Evolutionary conservation across 768 basidiomycete genomes (phyloP).

Genomic region (Amanita phalloides): DNA sequence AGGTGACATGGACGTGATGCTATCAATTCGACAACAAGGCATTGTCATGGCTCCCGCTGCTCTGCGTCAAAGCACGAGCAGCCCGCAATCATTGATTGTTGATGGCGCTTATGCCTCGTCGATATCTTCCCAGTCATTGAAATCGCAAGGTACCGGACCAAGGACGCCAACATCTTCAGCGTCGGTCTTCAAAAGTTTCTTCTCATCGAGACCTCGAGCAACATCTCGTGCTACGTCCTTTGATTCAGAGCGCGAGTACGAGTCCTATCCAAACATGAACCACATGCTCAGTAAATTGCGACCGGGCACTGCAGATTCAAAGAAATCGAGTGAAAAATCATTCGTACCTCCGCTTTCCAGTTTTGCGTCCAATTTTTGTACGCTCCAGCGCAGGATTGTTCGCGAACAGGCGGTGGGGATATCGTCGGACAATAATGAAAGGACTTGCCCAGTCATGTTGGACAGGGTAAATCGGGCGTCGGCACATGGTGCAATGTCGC

Average conservation of each 20-base stretch:
- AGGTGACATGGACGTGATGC: conserved; percentile 78
- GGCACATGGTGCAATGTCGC: conserved; percentile 23
- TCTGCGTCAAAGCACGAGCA: conserved; percentile 16
- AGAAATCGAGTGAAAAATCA: conserved; percentile 4
- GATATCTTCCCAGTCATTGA: conserved; percentile 31
- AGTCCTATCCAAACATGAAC: conserved; percentile 48
- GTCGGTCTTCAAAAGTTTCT: conserved; percentile 50
- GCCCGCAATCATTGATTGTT: conserved; percentile 18
- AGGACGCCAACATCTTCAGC: conserved; percentile 31
- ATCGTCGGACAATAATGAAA: conserved; percentile 13
- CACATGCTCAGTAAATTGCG: conserved; percentile 44
- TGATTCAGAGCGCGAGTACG: conserved; percentile 24
- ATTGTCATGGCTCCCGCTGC: conserved; percentile 28
- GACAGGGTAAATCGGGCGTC: conserved; percentile 22
- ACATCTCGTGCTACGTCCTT: conserved; percentile 38
- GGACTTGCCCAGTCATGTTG: conserved; percentile 16
- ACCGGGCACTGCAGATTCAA: conserved; percentile 23
- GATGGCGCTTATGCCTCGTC: conserved; percentile 32
- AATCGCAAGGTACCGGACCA: conserved; percentile 30
- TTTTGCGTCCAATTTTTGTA: conserved; percentile 15
- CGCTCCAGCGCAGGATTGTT: conserved; percentile 24
- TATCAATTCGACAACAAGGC: conserved; percentile 68
- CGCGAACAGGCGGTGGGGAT: conserved; percentile 9
- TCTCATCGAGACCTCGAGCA: conserved; percentile 46
- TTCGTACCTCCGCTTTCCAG: conserved; percentile 19